Conservation (phyloP, 176 grass and related monocot genomes). For the Musa acuminata region DNA sequence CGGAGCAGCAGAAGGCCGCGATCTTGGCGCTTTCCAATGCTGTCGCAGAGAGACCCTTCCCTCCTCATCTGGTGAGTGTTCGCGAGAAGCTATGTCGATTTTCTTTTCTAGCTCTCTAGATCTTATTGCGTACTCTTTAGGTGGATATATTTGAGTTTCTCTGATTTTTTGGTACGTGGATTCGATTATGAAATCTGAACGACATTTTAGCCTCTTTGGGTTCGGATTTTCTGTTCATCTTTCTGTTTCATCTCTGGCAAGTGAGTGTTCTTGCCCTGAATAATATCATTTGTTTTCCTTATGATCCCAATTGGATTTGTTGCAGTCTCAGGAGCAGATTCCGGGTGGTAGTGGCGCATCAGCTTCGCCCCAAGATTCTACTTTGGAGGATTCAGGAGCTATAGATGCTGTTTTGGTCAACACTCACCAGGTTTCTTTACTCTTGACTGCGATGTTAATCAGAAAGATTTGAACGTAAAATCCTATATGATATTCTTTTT, state of each 20-base stretch:
- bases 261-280: background rate
- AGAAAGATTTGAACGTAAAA: background rate
- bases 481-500: background rate
- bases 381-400: conserved; percentile 47
- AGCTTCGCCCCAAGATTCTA: conserved; percentile 34
- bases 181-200: background rate
- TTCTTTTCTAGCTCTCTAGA: background rate
- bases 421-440: conserved; percentile 60
- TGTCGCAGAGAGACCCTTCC: conserved; percentile 66
- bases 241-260: background rate
- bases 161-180: background rate
- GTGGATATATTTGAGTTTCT: background rate
- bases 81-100: background rate
- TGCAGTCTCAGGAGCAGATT: conserved; percentile 46
- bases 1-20: conserved; percentile 82
- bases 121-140: background rate
- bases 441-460: conserved; percentile 2
- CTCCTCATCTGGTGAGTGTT: conserved; percentile 60
- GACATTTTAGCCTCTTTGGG: background rate
- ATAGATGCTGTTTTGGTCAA: conserved; percentile 82
- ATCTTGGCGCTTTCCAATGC: conserved; percentile 75
- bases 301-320: background rate
- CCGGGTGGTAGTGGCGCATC: conserved; percentile 23
- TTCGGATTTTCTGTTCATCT: background rate
- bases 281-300: background rate